Evolutionary conservation across 2,329 filamentous ascomycete species (phyloP).

Genomic region (Colletotrichum sansevieriae): DNA sequence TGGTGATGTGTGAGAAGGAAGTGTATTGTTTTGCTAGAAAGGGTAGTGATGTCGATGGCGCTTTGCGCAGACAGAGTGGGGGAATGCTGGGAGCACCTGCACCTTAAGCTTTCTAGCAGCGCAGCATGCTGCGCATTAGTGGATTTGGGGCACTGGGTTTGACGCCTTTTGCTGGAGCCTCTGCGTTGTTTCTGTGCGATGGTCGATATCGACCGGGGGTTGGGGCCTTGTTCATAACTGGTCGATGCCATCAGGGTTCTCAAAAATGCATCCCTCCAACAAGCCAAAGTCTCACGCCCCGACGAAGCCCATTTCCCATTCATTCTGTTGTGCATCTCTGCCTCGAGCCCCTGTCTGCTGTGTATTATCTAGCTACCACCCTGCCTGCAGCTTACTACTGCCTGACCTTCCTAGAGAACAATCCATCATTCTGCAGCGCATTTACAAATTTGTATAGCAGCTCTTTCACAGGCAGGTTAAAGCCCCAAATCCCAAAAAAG

Average conservation of each 20-base stretch:
- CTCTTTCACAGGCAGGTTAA: slow-evolving; percentile 21
- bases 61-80: slow-evolving; percentile 18
- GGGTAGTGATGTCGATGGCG: slow-evolving; percentile 31
- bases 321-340: slow-evolving; percentile 20
- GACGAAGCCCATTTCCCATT: slow-evolving; percentile 35
- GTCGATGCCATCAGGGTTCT: slow-evolving; percentile 26
- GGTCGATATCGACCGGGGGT: slow-evolving; percentile 7
- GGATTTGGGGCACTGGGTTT: slow-evolving; percentile 25
- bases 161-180: slow-evolving; percentile 28
- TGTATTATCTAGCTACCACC: not conserved
- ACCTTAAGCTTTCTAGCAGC: slow-evolving; percentile 37
- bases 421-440: slow-evolving; percentile 15
- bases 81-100: slow-evolving; percentile 18
- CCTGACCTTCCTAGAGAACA: slow-evolving; percentile 27
- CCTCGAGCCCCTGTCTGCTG: not conserved
- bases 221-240: slow-evolving; percentile 25
- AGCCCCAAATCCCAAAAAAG: not conserved
- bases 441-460: not conserved
- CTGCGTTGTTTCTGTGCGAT: slow-evolving; percentile 34
- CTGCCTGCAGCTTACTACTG: slow-evolving; percentile 26
- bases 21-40: slow-evolving; percentile 19
- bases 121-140: slow-evolving; percentile 17
- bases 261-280: slow-evolving; percentile 10
- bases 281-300: slow-evolving; percentile 28
- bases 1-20: not conserved